Percentiles rank a stretch among this genome's conserved stretches.
Evolutionary conservation across 2,329 filamentous ascomycete species (phyloP).

Genomic region (Sphaerulina musiva): DNA sequence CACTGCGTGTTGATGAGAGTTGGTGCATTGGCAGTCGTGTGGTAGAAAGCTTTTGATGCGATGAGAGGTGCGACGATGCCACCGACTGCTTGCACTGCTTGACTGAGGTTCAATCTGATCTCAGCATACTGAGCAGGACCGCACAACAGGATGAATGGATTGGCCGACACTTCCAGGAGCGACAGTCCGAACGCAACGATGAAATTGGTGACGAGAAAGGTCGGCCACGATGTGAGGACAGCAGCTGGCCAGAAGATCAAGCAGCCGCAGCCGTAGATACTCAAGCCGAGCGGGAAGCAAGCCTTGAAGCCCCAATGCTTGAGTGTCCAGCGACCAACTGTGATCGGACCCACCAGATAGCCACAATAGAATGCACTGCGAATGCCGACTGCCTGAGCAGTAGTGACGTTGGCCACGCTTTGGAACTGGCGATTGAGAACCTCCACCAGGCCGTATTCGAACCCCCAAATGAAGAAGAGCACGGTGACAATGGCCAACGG

Average conservation of each 20-base stretch:
- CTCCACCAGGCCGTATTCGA: constrained; percentile 81
- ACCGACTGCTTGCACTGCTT: constrained; percentile 56
- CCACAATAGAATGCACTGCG: constrained; percentile 65
- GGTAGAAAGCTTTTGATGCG: constrained; percentile 53
- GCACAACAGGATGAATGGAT: constrained; percentile 57
- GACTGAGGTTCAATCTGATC: constrained; percentile 54
- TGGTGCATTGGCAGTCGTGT: constrained; percentile 41
- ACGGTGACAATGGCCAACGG: constrained; percentile 70
- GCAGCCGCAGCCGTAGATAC: constrained; percentile 56
- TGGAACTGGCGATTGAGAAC: constrained; percentile 69
- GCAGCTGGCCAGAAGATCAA: constrained; percentile 60
- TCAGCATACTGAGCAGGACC: constrained; percentile 56
- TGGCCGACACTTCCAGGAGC: constrained; percentile 54
- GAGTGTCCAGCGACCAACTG: constrained; percentile 56
- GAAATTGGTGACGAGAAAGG: constrained; percentile 57
- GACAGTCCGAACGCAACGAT: constrained; percentile 56
- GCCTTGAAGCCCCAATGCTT: constrained; percentile 57
- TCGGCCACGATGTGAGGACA: constrained; percentile 54
- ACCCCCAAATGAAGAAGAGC: constrained; percentile 82
- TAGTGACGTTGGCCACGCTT: constrained; percentile 54
- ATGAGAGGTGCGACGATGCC: constrained; percentile 55
- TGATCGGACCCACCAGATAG: constrained; percentile 63
- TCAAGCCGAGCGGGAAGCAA: constrained; percentile 54
- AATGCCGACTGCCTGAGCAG: constrained; percentile 58
- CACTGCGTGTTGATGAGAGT: constrained; percentile 57